Evolutionary conservation across 2,329 filamentous ascomycete species (phyloP).

Genomic region (Dactylella cylindrospora): DNA sequence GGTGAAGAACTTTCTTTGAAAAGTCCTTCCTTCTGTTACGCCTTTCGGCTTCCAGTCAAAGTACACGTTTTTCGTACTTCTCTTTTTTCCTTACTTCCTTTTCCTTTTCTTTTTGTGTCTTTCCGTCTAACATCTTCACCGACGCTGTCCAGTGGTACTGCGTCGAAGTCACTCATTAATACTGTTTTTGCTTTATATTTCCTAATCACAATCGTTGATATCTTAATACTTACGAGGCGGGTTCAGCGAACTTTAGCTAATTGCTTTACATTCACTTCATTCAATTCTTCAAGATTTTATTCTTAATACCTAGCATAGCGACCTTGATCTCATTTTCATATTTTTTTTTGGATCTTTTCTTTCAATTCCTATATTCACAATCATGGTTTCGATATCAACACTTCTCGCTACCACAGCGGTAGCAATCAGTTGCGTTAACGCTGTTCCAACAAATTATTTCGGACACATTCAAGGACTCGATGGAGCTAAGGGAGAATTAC

Average conservation of each 20-base stretch:
- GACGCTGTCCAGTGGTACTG: constrained; percentile 38
- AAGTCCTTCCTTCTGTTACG: constrained; percentile 23
- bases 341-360: neutral
- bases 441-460: constrained; percentile 20
- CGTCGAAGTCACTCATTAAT: constrained; percentile 39
- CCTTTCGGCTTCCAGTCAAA: constrained; percentile 28
- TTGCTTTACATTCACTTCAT: neutral
- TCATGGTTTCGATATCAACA: constrained; percentile 38
- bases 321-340: constrained; percentile 3
- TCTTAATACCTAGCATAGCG: neutral
- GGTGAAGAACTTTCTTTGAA: constrained; percentile 11
- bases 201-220: constrained; percentile 21
- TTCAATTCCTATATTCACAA: constrained; percentile 2
- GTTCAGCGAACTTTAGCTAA: constrained; percentile 41
- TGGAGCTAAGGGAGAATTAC: constrained; percentile 22
- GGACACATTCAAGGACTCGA: constrained; percentile 15
- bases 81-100: constrained; percentile 8
- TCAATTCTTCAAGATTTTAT: neutral
- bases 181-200: constrained; percentile 6
- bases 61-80: constrained; percentile 9
- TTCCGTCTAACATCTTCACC: constrained; percentile 31
- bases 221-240: constrained; percentile 22
- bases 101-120: constrained; percentile 13
- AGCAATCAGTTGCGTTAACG: constrained; percentile 24
- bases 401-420: constrained; percentile 18